phyloP scores from a whole-genome alignment of 352 stramenopile genomes.

The Phytophthora pluvialis region DNA sequence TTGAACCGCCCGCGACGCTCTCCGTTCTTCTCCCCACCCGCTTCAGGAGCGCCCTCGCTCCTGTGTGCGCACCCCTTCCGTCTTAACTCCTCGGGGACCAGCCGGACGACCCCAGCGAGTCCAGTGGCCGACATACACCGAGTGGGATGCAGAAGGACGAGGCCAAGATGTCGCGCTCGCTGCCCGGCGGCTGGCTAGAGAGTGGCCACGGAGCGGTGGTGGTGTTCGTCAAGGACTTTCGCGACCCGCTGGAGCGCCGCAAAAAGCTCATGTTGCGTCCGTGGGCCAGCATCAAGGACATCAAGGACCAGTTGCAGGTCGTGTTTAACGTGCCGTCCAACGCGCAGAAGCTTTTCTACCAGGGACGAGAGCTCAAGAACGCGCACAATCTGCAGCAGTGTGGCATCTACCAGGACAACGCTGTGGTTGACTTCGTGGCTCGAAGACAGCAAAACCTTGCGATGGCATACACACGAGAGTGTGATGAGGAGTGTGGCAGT shows the following conservation, averaged over 20 bases:
- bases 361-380: constrained; percentile 86
- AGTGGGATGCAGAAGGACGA: constrained; percentile 48
- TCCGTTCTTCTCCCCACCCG: too few relatives aligned
- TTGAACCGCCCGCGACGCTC: too few relatives aligned
- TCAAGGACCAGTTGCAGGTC: constrained; percentile 87
- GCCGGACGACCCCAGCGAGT: neutral
- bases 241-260: constrained; percentile 77
- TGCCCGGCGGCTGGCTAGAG: constrained; percentile 79
- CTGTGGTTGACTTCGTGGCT: constrained; percentile 80
- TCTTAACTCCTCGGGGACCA: neutral
- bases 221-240: constrained; percentile 83
- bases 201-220: constrained; percentile 73
- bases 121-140: neutral
- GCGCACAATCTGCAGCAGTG: constrained; percentile 83
- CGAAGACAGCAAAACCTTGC: constrained; percentile 63
- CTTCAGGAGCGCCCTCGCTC: too few relatives aligned
- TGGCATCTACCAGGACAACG: constrained; percentile 86
- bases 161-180: constrained; percentile 69
- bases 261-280: constrained; percentile 85
- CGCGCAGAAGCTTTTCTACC: constrained; percentile 84
- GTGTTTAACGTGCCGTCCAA: constrained; percentile 83
- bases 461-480: constrained; percentile 47
- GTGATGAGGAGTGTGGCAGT: constrained; percentile 13
- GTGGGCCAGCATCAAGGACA: constrained; percentile 85
- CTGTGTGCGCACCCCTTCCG: neutral